Base-by-base conservation (phyloP, 257 asterid genomes). In the Nicotiana knightiana region DNA sequence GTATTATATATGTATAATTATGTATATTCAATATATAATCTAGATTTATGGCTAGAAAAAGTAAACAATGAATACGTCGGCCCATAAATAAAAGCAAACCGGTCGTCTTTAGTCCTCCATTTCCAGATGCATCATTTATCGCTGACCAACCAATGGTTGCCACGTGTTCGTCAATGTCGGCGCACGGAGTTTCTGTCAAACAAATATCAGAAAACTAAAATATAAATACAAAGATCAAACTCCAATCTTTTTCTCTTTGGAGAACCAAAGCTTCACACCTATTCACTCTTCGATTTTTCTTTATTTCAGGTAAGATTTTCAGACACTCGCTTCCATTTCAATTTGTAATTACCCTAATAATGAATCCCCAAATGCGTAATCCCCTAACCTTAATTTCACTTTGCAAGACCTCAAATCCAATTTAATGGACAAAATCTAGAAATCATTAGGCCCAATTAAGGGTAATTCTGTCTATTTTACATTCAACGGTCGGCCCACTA, bases 341-440 rank as follows among this genome's bases (percentile, higher is more conserved):
- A 4, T 65, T 39, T 58, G 35, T 33, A 55, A 21, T 7, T 13
- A 66, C n/a, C 28, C 10, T 9, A 57, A n/a, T 51, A 1, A 89
- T 90, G 93, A 81, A 82, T 39, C 35, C 89, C 59, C 26, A 81
- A 67, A 39, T 63, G 1, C 71, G 33, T 18, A 81, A 85, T 70
- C 80, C 82, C 91, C 90, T 68, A 91, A 58, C 89, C 93, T 94
- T 54, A 86, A 91, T 87, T 77, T 89, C 90, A 89, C 91, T 9
- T 51, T 93, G 66, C 85, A 63, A 39, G 86, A 90, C 84, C 93
- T 96, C 76, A 93, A 92, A 70, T 84, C 89, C 3, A 59, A 87
- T 62, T 75, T 93, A 58, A 57, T 86, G 64, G 86, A 97, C 57
- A 24, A 82, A 46, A 35, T 80, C 37, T 18, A 86, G 33, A 67